Evolutionary conservation across 164 flowering plant genomes (phyloP).

Genomic region (Stephania japonica): DNA sequence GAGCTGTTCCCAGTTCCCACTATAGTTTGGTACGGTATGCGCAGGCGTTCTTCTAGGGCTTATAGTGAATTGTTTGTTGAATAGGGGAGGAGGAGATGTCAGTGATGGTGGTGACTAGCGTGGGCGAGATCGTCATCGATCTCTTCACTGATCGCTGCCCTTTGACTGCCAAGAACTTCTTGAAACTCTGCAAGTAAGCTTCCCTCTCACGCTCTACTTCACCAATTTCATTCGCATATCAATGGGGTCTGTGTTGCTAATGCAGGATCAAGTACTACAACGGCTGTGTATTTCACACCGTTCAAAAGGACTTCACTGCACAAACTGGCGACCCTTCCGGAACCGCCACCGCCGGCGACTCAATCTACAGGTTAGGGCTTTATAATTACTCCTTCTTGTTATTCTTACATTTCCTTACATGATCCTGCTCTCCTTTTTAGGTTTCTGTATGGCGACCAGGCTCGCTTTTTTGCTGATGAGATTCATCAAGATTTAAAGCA

Average conservation of each 20-base stretch:
- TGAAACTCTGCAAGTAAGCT: conserved; percentile 88
- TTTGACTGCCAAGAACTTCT: conserved; percentile 80
- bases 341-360: conserved; percentile 80
- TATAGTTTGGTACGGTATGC: no score
- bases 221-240: no score
- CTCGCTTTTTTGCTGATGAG: conserved; percentile 91
- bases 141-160: conserved; percentile 74
- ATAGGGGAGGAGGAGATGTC: conserved; percentile 48
- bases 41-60: no score
- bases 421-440: conserved; percentile 33
- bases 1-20: no score
- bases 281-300: conserved; percentile 86
- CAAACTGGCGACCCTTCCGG: conserved; percentile 98
- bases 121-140: conserved; percentile 84
- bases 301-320: conserved; percentile 87
- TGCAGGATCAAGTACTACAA: conserved; percentile 90
- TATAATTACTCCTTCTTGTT: not conserved
- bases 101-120: conserved; percentile 76
- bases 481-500: conserved; percentile 85
- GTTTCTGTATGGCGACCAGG: conserved; percentile 90
- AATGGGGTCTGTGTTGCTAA: no score
- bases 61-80: no score
- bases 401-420: not conserved
- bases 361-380: conserved; percentile 67
- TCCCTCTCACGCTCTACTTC: no score